Evolutionary conservation across 345 rosid genomes (phyloP).

Genomic region (Mangifera indica): DNA sequence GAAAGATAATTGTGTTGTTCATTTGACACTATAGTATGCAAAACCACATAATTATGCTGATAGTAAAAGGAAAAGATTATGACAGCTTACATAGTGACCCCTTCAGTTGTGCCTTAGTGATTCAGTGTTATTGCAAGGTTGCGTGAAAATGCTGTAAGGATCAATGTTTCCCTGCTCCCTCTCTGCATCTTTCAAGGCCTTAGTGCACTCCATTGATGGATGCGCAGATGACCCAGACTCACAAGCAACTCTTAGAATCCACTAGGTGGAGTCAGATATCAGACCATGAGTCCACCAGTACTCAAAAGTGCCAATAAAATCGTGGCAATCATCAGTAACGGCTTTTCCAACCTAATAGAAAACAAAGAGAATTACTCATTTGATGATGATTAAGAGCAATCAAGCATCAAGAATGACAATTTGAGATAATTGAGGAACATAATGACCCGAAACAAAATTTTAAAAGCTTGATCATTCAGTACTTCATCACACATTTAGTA

Average conservation of each 20-base stretch:
- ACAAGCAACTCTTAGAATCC: constrained; percentile 50
- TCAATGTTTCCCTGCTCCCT: constrained; percentile 79
- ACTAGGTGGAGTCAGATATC: constrained; percentile 85
- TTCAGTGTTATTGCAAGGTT: constrained; percentile 60
- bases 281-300: constrained; percentile 98
- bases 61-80: neutral
- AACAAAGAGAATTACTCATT: neutral
- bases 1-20: neutral
- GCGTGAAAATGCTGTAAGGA: constrained; percentile 83
- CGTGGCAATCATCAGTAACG: constrained; percentile 88
- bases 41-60: neutral
- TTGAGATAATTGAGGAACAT: constrained; percentile 94
- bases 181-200: constrained; percentile 54
- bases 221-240: constrained; percentile 58
- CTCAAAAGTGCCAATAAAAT: constrained; percentile 78
- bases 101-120: constrained; percentile 51
- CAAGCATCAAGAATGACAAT: constrained; percentile 37
- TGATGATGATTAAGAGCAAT: constrained; percentile 2
- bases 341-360: constrained; percentile 81
- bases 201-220: constrained; percentile 63
- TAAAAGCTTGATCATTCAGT: neutral
- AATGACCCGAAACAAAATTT: constrained; percentile 62
- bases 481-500: neutral
- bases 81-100: constrained; percentile 72
- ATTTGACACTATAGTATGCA: neutral